A percentile compares a stretch with the other conserved stretches of the same genome.
Conservation (phyloP, 2,329 filamentous ascomycete genomes). For the Ceratocystis cacaofunesta region DNA sequence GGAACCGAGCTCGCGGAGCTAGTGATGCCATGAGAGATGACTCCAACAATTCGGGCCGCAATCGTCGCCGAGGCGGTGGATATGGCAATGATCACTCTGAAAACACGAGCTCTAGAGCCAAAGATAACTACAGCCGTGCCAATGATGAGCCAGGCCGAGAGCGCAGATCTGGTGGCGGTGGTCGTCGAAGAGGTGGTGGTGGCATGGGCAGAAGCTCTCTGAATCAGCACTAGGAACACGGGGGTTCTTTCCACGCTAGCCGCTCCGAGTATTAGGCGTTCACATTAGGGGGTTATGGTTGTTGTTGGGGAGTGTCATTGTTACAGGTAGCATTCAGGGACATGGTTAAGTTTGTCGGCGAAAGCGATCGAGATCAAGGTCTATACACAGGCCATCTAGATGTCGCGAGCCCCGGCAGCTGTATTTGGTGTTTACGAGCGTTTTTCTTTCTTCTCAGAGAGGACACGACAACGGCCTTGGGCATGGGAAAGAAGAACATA, state of each 20-base stretch:
- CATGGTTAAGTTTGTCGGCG: neutral
- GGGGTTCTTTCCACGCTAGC: constrained; percentile 12
- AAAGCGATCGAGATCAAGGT: neutral
- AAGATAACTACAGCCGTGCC: neutral
- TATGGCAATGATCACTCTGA: neutral
- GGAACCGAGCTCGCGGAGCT: neutral
- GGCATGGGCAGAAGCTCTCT: constrained; percentile 6
- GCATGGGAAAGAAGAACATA: neutral
- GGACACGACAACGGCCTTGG: neutral
- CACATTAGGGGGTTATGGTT: neutral
- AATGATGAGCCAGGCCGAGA: neutral
- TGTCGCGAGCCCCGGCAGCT: neutral
- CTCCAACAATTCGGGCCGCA: neutral
- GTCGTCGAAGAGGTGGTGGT: constrained; percentile 5
- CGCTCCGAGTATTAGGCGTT: constrained; percentile 13
- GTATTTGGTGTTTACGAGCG: neutral
- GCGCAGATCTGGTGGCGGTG: constrained; percentile 5
- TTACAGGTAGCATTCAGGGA: constrained; percentile 13
- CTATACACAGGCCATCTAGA: neutral
- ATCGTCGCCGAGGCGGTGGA: neutral
- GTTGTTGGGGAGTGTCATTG: constrained; percentile 7
- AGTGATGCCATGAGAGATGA: neutral
- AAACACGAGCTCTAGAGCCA: neutral
- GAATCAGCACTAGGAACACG: constrained; percentile 14
- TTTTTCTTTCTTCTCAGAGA: neutral